Percentiles rank a stretch among this genome's conserved stretches.
These are phyloP conservation scores for Exophiala phaeomuriformis DNA, from an alignment of 2,329 filamentous ascomycete species.

Conservation along the genomic window DNA sequence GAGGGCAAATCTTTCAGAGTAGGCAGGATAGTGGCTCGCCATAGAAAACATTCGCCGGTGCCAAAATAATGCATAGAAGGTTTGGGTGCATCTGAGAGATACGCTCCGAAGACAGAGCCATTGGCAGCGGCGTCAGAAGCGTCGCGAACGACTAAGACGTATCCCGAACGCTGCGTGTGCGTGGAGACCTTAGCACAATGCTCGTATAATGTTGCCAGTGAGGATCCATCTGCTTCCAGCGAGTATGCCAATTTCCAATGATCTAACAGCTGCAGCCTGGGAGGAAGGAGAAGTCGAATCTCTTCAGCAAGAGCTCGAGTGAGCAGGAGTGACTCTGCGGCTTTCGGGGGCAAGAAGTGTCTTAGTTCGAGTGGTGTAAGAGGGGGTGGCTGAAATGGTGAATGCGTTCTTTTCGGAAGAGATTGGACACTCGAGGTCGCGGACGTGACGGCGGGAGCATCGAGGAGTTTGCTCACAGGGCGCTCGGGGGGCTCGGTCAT, in stretches of 20 bases:
- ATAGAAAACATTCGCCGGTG: conserved; percentile 92
- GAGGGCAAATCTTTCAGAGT: conserved; percentile 36
- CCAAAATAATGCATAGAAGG: conserved; percentile 82
- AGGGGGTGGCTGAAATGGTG: conserved; percentile 80
- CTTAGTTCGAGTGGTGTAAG: conserved; percentile 68
- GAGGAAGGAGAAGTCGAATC: conserved; percentile 79
- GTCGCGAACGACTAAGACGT: conserved; percentile 81
- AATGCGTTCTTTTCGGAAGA: conserved; percentile 55
- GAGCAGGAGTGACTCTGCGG: conserved; percentile 51
- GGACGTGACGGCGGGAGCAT: conserved; percentile 25
- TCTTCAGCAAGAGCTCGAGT: conserved; percentile 75
- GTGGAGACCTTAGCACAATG: conserved; percentile 59
- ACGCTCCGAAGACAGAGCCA: conserved; percentile 71
- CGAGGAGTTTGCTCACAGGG: conserved; percentile 25
- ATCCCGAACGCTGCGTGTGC: conserved; percentile 66
- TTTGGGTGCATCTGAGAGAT: conserved; percentile 81
- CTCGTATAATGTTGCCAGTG: conserved; percentile 76
- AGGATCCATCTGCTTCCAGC: conserved; percentile 84
- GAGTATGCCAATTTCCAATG: conserved; percentile 83
- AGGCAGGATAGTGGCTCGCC: conserved; percentile 64
- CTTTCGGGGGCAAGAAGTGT: conserved; percentile 50
- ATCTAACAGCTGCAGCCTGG: conserved; percentile 78
- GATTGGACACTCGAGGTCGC: conserved; percentile 48
- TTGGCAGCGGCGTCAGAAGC: conserved; percentile 34
- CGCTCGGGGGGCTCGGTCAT: conserved; percentile 43